A percentile compares a stretch with the other conserved stretches of the same genome.
Evolutionary conservation across 2,329 filamentous ascomycete species (phyloP).

Genomic region (Volutella citrinella): DNA sequence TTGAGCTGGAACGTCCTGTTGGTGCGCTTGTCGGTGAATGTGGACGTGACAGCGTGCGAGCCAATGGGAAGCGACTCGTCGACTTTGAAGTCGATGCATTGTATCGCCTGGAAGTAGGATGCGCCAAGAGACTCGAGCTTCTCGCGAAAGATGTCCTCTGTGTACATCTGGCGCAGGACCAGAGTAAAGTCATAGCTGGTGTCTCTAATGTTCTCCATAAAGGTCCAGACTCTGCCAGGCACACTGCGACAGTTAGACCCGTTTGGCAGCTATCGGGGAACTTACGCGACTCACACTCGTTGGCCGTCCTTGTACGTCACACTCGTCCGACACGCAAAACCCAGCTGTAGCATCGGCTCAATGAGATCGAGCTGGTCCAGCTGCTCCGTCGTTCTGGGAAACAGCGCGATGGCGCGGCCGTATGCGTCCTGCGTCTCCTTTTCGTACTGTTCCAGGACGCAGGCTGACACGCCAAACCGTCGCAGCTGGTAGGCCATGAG

Average conservation of each 20-base stretch:
- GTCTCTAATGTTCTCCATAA: constrained; percentile 47
- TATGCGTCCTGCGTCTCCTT: constrained; percentile 50
- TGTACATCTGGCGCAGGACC: constrained; percentile 54
- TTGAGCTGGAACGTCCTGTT: too few species aligned
- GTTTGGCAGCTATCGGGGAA: too few species aligned
- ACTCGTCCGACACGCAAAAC: constrained; percentile 49
- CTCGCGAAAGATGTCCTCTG: constrained; percentile 50
- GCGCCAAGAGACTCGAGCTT: constrained; percentile 34
- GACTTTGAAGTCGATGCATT: too few species aligned
- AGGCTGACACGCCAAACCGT: too few species aligned
- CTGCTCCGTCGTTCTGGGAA: constrained; percentile 48
- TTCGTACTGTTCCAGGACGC: too few species aligned
- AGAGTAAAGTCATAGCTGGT: constrained; percentile 46
- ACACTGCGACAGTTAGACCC: too few species aligned
- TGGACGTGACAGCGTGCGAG: constrained; percentile 4
- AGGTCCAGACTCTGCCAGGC: constrained; percentile 22
- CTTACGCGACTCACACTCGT: too few species aligned
- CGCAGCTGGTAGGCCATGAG: too few species aligned
- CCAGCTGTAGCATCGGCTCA: constrained; percentile 48
- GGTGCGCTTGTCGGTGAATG: constrained; percentile 9
- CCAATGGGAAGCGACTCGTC: neutral
- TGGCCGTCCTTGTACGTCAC: constrained; percentile 48
- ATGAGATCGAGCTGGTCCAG: constrained; percentile 49
- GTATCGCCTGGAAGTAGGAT: too few species aligned
- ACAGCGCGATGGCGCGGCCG: constrained; percentile 53